A percentile compares a stretch with the other conserved stretches of the same genome.
Conservation (phyloP, 2,329 filamentous ascomycete species). For the Aspergillus terreus region DNA sequence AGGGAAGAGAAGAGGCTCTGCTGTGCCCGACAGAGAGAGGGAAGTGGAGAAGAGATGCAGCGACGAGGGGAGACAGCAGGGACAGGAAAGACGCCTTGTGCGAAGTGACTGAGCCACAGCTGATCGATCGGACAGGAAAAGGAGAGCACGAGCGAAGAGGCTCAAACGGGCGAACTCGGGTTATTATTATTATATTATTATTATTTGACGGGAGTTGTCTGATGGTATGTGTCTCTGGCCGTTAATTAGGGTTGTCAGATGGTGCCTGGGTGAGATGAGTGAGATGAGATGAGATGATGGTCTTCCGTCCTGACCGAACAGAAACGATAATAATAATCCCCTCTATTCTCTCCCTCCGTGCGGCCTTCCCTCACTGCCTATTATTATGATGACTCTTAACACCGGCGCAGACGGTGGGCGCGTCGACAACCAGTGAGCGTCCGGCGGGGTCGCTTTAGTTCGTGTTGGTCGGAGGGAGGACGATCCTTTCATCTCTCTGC, state of each 20-base stretch:
- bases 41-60: neutral
- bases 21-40: neutral
- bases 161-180: too few relatives aligned
- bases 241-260: too few relatives aligned
- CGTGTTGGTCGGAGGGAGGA: neutral
- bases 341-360: neutral
- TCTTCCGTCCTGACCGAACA: neutral
- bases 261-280: too few relatives aligned
- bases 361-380: neutral
- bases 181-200: too few relatives aligned
- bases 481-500: neutral
- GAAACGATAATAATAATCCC: too few relatives aligned
- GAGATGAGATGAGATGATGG: neutral
- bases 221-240: too few relatives aligned
- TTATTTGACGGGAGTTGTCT: too few relatives aligned
- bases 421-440: constrained; percentile 1
- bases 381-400: neutral
- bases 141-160: neutral
- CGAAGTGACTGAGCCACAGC: constrained; percentile 7
- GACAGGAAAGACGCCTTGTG: constrained; percentile 10
- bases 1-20: constrained; percentile 3
- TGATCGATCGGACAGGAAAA: neutral
- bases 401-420: neutral
- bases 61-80: neutral
- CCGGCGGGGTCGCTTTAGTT: neutral